These are phyloP conservation scores for Plicaturopsis crispa DNA, from an alignment of 768 basidiomycete genomes.

Conservation along the genomic window DNA sequence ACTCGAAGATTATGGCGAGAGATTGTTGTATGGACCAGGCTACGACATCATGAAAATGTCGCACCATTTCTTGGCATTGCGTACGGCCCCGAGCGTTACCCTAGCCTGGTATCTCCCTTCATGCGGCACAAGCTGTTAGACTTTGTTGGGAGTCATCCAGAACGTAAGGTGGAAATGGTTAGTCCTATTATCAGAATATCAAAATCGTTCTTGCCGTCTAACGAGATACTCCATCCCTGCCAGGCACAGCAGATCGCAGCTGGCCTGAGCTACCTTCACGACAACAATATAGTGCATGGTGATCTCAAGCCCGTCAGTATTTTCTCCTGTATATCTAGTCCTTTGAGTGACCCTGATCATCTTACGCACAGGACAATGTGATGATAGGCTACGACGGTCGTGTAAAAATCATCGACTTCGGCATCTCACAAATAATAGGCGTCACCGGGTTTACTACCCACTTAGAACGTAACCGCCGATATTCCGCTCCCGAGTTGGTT, in stretches of 20 bases:
- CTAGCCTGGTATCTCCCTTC: too few species aligned
- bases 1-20: too few species aligned
- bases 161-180: too few species aligned
- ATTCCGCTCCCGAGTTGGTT: neutral
- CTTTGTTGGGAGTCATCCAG: too few species aligned
- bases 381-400: conserved; percentile 11
- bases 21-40: too few species aligned
- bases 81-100: too few species aligned
- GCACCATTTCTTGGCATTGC: too few species aligned
- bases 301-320: conserved; percentile 5
- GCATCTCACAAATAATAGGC: conserved; percentile 10
- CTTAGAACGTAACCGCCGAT: neutral
- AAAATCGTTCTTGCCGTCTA: too few species aligned
- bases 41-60: too few species aligned
- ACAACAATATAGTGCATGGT: conserved; percentile 6
- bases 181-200: too few species aligned
- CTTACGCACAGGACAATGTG: conserved; percentile 18
- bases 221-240: too few species aligned
- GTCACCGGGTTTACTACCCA: conserved; percentile 6
- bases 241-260: conserved; percentile 6
- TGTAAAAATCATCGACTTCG: conserved; percentile 16
- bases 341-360: neutral
- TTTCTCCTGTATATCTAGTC: neutral
- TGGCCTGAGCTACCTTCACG: conserved; percentile 8
- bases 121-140: too few species aligned